Evolutionary conservation across 495 filamentous ascomycete species (phyloP), one percentile per base, ranked within the genome.

Genomic region (Penicillium silybi): DNA sequence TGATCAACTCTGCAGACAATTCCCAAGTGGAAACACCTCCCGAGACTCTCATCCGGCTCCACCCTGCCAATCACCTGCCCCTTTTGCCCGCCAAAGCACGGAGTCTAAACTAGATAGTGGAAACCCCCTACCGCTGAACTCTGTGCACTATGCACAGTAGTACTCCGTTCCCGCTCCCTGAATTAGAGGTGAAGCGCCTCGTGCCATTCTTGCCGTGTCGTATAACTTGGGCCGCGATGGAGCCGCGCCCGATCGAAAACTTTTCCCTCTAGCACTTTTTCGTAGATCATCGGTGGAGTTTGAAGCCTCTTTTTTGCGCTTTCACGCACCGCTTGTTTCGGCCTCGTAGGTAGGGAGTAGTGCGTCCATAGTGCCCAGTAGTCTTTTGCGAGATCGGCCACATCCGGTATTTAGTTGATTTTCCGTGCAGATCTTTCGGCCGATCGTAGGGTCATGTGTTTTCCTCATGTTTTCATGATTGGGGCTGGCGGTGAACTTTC

Each of bases 361-460:
- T 48, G 32, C 46, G 44, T 46, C 23, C 19, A 40, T 48, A 48
- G 46, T 37, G 46, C 20, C 6, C 15, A 25, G 34, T 48, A 48
- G 46, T 39, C 46, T 37, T 4, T 13, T 40, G 22, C 46, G 34
- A 48, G 46, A 27, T 23, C 46, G 35, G 15, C 46, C 46, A 7
- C 46, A 38, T 48, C 35, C 20, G 19, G 22, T 27, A 22, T 18
- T 11, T 48, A 48, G 18, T 47, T 11, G 20, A 18, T 13, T 42
- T 42, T 27, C 16, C 13, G 3, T 48, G 34, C n/a, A 40, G 22
- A 34, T 40, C 25, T 48, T 40, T 48, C 46, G 45, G 45, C 45
- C 45, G 46, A 48, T 48, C 46, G 25, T 19, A 22, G 45, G 45
- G 46, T 48, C 46, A 48, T 48, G 35, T 48, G 46, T 20, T 39